Percentiles rank a stretch among this genome's conserved stretches.
phyloP scores from a whole-genome alignment of 768 basidiomycete species.

The Cytidiella melzeri region DNA sequence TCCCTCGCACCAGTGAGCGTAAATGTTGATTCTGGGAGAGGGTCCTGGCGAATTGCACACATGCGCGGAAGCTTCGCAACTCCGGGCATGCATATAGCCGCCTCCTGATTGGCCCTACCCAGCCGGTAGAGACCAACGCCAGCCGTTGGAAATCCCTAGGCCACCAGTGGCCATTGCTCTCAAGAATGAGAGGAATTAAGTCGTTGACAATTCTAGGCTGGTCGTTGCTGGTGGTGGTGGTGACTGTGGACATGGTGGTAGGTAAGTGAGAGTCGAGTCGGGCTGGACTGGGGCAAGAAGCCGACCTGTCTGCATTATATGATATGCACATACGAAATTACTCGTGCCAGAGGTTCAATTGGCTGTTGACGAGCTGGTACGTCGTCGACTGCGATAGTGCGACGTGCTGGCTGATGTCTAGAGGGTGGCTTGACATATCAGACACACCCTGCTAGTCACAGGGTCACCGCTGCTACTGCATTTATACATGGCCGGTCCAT shows the following conservation, averaged over 20 bases:
- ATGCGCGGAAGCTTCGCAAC: constrained; percentile 36
- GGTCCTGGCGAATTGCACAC: constrained; percentile 36
- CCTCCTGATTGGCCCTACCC: constrained; percentile 39
- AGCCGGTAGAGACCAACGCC: constrained; percentile 43
- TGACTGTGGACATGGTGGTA: neutral
- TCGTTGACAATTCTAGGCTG: constrained; percentile 38
- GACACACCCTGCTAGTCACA: too few species aligned
- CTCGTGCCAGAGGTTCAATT: neutral
- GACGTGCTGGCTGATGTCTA: neutral
- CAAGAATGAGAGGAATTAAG: constrained; percentile 47
- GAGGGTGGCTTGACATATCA: neutral
- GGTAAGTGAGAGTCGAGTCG: neutral
- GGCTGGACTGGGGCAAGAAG: neutral
- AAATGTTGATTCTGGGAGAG: constrained; percentile 33
- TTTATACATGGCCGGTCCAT: too few species aligned
- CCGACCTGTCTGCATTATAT: neutral
- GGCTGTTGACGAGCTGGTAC: neutral
- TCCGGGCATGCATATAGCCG: constrained; percentile 40
- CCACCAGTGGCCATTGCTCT: constrained; percentile 47
- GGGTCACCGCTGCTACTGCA: too few species aligned
- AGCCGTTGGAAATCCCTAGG: constrained; percentile 41
- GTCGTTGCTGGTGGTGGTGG: neutral
- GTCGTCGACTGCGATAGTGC: neutral
- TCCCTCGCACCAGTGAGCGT: constrained; percentile 30
- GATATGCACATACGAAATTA: neutral